phyloP scores from a whole-genome alignment of 352 stramenopile genomes.

The Phytophthora nicotianae region DNA sequence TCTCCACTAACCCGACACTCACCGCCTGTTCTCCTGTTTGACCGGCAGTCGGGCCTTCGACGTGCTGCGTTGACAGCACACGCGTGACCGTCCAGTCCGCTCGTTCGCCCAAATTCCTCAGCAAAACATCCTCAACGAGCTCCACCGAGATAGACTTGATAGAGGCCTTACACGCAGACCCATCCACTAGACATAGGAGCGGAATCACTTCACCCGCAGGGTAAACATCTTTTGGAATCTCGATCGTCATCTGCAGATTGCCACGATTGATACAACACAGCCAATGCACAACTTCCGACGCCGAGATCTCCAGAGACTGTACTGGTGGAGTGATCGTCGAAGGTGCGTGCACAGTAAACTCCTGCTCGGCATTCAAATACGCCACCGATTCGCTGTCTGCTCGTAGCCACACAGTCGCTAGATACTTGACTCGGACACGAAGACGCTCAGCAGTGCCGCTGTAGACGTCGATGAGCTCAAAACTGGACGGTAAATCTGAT shows the following conservation, averaged over 20 bases:
- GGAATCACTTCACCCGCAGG: conserved; percentile 21
- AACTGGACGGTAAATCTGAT: conserved; percentile 30
- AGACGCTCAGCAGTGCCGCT: conserved; percentile 33
- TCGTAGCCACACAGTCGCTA: conserved; percentile 36
- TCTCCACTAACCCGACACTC: conserved; percentile 26
- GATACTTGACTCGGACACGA: conserved; percentile 36
- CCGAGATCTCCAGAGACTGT: conserved; percentile 32
- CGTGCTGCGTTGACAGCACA: conserved; percentile 29
- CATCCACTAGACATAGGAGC: conserved; percentile 31
- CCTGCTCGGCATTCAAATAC: conserved; percentile 34
- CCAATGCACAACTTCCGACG: conserved; percentile 34
- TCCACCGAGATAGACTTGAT: conserved; percentile 30
- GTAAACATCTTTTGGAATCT: conserved; percentile 31
- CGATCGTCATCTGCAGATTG: conserved; percentile 25
- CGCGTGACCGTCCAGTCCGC: conserved; percentile 25
- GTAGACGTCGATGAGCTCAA: conserved; percentile 38
- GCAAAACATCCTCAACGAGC: conserved; percentile 32
- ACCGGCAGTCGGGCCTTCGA: conserved; percentile 14
- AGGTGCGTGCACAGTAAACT: conserved; percentile 33
- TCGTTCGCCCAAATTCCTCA: conserved; percentile 23
- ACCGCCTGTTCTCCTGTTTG: conserved; percentile 18
- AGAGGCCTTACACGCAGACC: conserved; percentile 22
- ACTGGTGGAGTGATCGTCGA: conserved; percentile 26
- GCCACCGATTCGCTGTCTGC: conserved; percentile 34
- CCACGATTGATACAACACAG: conserved; percentile 38